Percentiles rank a stretch among this genome's conserved stretches.
Evolutionary conservation across 164 flowering plant genomes (phyloP).

Genomic region (Magnolia officinalis): DNA sequence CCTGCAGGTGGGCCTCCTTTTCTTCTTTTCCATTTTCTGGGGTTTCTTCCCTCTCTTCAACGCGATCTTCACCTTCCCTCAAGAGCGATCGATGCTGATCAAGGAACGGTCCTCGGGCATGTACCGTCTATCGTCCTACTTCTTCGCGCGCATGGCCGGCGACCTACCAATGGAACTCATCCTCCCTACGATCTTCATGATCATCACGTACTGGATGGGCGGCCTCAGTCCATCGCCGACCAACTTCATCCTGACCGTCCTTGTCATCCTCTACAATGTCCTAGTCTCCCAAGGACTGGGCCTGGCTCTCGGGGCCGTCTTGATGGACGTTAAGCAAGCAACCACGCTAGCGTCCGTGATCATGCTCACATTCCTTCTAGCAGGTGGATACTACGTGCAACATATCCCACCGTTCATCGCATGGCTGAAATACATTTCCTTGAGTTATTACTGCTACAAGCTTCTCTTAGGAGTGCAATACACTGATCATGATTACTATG

Average conservation of each 20-base stretch:
- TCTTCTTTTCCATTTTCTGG: slow-evolving; percentile 95
- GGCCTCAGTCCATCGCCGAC: slow-evolving; percentile 66
- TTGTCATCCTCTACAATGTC: slow-evolving; percentile 66
- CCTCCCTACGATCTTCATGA: slow-evolving; percentile 68
- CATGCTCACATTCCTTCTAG: slow-evolving; percentile 75
- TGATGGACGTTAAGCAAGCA: slow-evolving; percentile 81
- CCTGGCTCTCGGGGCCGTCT: slow-evolving; percentile 78
- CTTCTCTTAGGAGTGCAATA: slow-evolving; percentile 80
- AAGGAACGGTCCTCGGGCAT: slow-evolving; percentile 80
- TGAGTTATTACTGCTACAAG: slow-evolving; percentile 82
- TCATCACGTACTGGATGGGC: slow-evolving; percentile 79
- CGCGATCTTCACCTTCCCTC: slow-evolving; percentile 90
- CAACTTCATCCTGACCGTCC: slow-evolving; percentile 52
- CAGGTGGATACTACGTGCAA: slow-evolving; percentile 89
- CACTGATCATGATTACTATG: slow-evolving; percentile 46
- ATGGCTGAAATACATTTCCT: slow-evolving; percentile 81
- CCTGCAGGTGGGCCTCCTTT: slow-evolving; percentile 73
- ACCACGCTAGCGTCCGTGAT: slow-evolving; percentile 76
- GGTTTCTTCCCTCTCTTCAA: slow-evolving; percentile 88
- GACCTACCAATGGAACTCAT: slow-evolving; percentile 94
- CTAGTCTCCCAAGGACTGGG: slow-evolving; percentile 88
- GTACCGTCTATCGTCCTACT: slow-evolving; percentile 91
- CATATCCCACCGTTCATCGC: slow-evolving; percentile 67
- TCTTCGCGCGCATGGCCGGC: slow-evolving; percentile 62
- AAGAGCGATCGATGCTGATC: slow-evolving; percentile 65